Evolutionary conservation across 805 yeast species (phyloP), one percentile per base, ranked within the genome.

Genomic region (Metschnikowia drakensbergensis): DNA sequence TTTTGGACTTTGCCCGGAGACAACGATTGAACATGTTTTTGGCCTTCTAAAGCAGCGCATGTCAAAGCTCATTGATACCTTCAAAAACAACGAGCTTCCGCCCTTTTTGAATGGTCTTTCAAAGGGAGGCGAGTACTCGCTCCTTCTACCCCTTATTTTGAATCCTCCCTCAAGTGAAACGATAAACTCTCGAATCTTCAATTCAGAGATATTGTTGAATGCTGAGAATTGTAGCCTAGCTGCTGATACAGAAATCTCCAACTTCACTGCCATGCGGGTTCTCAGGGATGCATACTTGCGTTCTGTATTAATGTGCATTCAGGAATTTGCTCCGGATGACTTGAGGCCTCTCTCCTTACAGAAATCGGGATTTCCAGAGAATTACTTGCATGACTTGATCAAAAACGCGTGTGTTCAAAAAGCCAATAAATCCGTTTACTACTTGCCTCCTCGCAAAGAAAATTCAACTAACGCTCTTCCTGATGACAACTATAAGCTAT

Each of bases 391-490:
- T 4, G 50, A 50, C 5, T 42, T 54, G 42, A 43, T 55, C 29
- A 42, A 36, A 6, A 50, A 45, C 30, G 59, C 55, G n/a, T 28
- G 43, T n/a, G 39, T 39, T 5, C 48, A 52, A 31, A 39, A 50
- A 42, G 40, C 47, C 26, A n/a, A 41, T 9, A 42, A 43, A 13
- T 42, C 54, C 11, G 47, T 47, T 27, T 55, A 52, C 42, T 55
- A 55, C 39, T 42, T 57, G 40, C 59, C 59, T 9, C 52, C 52
- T 7, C 51, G 60, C 28, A 23, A 13, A 8, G 46, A 22, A 10
- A 25, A 27, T 17, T 13, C 39, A 11, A 11, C 5, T 13, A 17
- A n/a, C 9, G 9, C 9, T 27, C 44, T 3, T 17, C 28, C 27
- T 36, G 32, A 29, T 11, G 32, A 37, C 5, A 11, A 39, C 6